A percentile compares a stretch with the other conserved stretches of the same genome.
Evolutionary conservation across 1,284 basidiomycete species (phyloP).

Genomic region (Xanthoconium separans): DNA sequence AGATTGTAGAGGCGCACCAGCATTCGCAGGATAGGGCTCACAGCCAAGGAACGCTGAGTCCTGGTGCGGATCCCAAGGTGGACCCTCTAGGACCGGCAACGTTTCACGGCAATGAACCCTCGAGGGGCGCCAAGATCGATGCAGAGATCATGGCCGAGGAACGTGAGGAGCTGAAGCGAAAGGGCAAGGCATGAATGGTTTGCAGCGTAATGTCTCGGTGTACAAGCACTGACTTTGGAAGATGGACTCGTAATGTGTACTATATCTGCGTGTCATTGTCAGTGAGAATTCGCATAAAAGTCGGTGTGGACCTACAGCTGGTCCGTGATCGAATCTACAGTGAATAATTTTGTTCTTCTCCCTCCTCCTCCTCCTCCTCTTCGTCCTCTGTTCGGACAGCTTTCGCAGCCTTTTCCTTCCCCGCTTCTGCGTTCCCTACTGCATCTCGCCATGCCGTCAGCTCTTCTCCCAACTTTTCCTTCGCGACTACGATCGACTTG

Average conservation of each 20-base stretch:
- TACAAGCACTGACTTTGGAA: neutral
- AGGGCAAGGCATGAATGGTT: conserved; percentile 39
- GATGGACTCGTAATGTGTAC: conserved; percentile 3
- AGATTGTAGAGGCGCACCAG: conserved; percentile 36
- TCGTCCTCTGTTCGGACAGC: conserved; percentile 38
- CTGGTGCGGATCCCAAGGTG: conserved; percentile 25
- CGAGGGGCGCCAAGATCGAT: conserved; percentile 60
- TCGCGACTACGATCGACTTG: conserved; percentile 49
- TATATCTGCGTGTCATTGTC: neutral
- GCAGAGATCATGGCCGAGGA: conserved; percentile 55
- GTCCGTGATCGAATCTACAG: neutral
- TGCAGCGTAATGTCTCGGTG: neutral
- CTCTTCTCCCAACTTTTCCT: conserved; percentile 54
- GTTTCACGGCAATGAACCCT: conserved; percentile 59
- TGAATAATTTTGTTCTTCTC: neutral
- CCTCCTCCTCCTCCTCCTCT: conserved; percentile 39
- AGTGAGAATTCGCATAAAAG: neutral
- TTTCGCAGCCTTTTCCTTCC: conserved; percentile 45
- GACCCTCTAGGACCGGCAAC: conserved; percentile 46
- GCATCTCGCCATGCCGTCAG: conserved; percentile 69
- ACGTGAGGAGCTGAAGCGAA: conserved; percentile 45
- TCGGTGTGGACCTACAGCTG: neutral
- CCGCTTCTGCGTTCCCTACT: conserved; percentile 58
- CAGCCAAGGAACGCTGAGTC: conserved; percentile 25
- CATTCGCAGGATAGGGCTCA: conserved; percentile 24